Evolutionary conservation across 2,329 filamentous ascomycete genomes (phyloP).

Genomic region (Corynespora cassiicola): DNA sequence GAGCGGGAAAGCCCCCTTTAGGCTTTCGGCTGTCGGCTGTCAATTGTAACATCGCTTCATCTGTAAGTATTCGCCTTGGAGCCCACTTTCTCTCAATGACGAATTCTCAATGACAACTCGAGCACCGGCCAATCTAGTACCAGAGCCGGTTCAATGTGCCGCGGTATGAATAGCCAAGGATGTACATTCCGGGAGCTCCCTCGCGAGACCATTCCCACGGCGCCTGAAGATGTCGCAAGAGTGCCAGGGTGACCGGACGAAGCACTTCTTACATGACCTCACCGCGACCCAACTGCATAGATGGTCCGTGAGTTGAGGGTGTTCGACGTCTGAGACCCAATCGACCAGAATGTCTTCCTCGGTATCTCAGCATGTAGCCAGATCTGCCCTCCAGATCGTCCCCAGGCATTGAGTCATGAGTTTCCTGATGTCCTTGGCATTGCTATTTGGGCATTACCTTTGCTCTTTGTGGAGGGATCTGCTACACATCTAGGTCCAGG

Average conservation of each 20-base stretch:
- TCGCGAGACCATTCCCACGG: slow-evolving; percentile 3
- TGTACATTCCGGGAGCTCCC: not conserved
- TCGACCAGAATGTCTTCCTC: slow-evolving; percentile 11
- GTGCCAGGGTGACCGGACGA: not conserved
- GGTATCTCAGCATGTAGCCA: slow-evolving; percentile 3
- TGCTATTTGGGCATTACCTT: no score
- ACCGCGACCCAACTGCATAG: slow-evolving; percentile 1
- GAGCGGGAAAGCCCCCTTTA: no score
- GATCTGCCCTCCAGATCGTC: not conserved
- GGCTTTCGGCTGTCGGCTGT: no score
- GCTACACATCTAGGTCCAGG: no score
- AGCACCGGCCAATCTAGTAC: no score
- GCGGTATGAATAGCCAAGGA: slow-evolving; percentile 4
- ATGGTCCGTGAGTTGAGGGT: not conserved
- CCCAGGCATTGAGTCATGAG: slow-evolving; percentile 1
- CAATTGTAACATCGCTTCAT: no score
- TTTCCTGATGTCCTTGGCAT: no score
- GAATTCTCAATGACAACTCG: no score
- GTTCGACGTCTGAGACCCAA: slow-evolving; percentile 6
- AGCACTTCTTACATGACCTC: not conserved
- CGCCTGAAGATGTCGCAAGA: slow-evolving; percentile 6
- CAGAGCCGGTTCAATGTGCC: not conserved
- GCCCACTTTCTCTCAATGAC: no score
- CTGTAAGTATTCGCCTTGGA: no score
- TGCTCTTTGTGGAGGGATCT: no score